Evolutionary conservation across 495 filamentous ascomycete genomes (phyloP).

Genomic region (Neurospora cerealis): DNA sequence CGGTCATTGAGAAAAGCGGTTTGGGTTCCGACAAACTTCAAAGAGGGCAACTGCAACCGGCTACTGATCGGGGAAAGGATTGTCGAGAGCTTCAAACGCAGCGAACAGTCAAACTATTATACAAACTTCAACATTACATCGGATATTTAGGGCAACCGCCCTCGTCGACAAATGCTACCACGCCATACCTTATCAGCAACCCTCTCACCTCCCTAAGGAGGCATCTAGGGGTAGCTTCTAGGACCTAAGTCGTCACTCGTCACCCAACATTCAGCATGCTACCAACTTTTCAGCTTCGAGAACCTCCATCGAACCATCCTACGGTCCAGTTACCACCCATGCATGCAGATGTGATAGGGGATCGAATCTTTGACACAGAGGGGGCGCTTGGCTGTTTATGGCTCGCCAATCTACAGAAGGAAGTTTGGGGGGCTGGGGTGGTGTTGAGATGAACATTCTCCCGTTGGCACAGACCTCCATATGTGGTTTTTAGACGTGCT

Average conservation of each 20-base stretch:
- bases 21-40: background rate
- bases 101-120: constrained; percentile 8
- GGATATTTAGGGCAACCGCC: background rate
- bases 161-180: background rate
- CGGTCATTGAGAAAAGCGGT: constrained; percentile 8
- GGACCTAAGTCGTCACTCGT: background rate
- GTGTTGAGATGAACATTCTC: background rate
- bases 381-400: background rate
- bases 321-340: background rate
- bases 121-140: background rate
- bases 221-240: background rate
- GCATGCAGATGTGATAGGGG: background rate
- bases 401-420: background rate
- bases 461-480: background rate
- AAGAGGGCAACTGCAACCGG: background rate
- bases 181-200: background rate
- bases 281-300: background rate
- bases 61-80: constrained; percentile 5
- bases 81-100: constrained; percentile 10
- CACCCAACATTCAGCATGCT: background rate
- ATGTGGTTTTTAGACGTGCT: background rate
- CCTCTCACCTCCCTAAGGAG: background rate
- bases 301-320: background rate
- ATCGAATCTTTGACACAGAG: background rate
- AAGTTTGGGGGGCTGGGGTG: background rate